These are phyloP conservation scores for Bolboschoenoplectus hybrid DNA, from an alignment of 202 grass and related monocot species.

Conservation along the genomic window DNA sequence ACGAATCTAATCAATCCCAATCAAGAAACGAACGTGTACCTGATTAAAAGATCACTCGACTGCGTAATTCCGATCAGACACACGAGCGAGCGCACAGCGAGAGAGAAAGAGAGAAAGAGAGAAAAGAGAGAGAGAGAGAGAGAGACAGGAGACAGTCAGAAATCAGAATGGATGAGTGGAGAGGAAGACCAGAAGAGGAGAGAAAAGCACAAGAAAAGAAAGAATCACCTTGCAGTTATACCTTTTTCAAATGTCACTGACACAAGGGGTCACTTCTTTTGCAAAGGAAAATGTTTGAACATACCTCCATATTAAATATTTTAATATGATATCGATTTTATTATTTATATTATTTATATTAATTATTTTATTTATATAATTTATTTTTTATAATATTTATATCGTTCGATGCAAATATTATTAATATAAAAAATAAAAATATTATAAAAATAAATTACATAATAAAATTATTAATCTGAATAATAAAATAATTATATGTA, in stretches of 20 bases:
- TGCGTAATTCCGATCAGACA: background rate
- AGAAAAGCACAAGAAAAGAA: background rate
- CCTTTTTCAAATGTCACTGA: background rate
- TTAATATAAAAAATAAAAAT: no score
- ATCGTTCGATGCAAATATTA: no score
- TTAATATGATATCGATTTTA: no score
- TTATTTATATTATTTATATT: no score
- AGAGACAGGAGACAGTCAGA: constrained; percentile 8
- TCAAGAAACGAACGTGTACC: constrained; percentile 16
- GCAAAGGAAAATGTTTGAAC: no score
- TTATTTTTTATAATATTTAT: no score
- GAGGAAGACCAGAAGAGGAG: background rate
- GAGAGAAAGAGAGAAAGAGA: background rate
- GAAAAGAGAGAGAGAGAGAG: background rate
- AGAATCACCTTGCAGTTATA: constrained; percentile 16
- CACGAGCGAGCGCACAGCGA: background rate
- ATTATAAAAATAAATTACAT: no score
- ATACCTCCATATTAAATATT: no score
- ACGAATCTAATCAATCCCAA: constrained; percentile 14
- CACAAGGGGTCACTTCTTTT: background rate
- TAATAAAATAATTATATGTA: no score
- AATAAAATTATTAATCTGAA: no score
- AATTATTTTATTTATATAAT: no score
- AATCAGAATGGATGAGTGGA: constrained; percentile 3
- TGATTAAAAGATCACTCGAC: background rate